Conservation (phyloP, 139 green algal genomes). For the Pleodorina starrii region DNA sequence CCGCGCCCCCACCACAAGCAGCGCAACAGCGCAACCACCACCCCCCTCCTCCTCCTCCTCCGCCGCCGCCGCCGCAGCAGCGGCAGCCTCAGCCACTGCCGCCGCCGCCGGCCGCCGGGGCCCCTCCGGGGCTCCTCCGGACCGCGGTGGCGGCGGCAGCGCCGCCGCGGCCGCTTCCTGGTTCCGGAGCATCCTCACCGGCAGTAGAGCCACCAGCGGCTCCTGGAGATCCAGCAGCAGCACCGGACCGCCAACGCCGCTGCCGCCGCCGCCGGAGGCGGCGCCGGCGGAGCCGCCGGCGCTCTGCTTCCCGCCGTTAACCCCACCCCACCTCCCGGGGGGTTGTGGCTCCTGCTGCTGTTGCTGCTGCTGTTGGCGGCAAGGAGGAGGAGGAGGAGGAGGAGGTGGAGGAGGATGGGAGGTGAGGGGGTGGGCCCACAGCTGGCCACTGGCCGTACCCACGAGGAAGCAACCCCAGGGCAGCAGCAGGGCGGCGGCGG, state of each 20-base stretch:
- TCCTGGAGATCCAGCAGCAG: constrained; percentile 44
- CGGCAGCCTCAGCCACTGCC: not conserved
- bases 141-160: no score
- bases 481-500: not conserved
- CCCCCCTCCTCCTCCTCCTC: not conserved
- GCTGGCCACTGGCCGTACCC: not conserved
- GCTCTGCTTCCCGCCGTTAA: no score
- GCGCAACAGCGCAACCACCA: not conserved
- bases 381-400: no score
- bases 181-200: not conserved
- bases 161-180: not conserved
- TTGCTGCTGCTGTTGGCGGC: no score
- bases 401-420: no score
- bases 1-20: constrained; percentile 29
- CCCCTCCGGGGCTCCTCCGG: not conserved
- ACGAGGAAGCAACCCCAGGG: constrained; percentile 46
- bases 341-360: not conserved
- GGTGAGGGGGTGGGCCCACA: constrained; percentile 22
- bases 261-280: not conserved
- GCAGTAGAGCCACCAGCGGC: constrained; percentile 33
- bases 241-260: not conserved
- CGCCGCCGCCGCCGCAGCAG: not conserved
- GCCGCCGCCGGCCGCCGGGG: not conserved
- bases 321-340: not conserved
- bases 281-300: not conserved